phyloP scores from a whole-genome alignment of 129 eudicot genomes.

The Arctium lappa region DNA sequence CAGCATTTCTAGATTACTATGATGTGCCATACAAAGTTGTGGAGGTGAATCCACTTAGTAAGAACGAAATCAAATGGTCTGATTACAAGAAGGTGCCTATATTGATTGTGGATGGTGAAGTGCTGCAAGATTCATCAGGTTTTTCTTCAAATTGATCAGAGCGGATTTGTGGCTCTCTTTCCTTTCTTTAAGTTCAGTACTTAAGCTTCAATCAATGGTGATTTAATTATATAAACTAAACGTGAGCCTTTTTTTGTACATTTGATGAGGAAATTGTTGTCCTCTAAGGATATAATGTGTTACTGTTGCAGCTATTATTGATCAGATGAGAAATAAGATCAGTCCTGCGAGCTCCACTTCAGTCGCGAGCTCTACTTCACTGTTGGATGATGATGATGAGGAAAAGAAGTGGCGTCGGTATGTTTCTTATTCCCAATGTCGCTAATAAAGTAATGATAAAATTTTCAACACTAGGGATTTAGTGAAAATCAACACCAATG shows the following conservation, averaged over 20 bases:
- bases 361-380: slow-evolving; percentile 22
- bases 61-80: slow-evolving; percentile 88
- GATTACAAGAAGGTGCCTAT: slow-evolving; percentile 90
- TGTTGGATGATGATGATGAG: slow-evolving; percentile 36
- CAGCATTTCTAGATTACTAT: slow-evolving; percentile 88
- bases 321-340: slow-evolving; percentile 37
- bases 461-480: no score
- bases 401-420: slow-evolving; percentile 67
- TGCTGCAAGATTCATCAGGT: slow-evolving; percentile 85
- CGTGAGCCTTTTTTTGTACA: neutral
- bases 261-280: slow-evolving; percentile 16
- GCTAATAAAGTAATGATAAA: neutral
- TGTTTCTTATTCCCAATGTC: slow-evolving; percentile 5
- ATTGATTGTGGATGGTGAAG: slow-evolving; percentile 72
- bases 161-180: neutral
- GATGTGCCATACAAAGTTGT: slow-evolving; percentile 76
- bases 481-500: no score
- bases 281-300: neutral
- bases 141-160: neutral
- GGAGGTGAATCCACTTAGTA: slow-evolving; percentile 77
- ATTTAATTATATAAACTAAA: neutral
- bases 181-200: neutral
- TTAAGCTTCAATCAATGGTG: neutral
- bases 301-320: slow-evolving; percentile 49
- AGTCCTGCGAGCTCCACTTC: slow-evolving; percentile 28